Percentiles rank a stretch among this genome's conserved stretches.
Conservation (phyloP, 306 rosid species). For the Ceratonia siliqua region DNA sequence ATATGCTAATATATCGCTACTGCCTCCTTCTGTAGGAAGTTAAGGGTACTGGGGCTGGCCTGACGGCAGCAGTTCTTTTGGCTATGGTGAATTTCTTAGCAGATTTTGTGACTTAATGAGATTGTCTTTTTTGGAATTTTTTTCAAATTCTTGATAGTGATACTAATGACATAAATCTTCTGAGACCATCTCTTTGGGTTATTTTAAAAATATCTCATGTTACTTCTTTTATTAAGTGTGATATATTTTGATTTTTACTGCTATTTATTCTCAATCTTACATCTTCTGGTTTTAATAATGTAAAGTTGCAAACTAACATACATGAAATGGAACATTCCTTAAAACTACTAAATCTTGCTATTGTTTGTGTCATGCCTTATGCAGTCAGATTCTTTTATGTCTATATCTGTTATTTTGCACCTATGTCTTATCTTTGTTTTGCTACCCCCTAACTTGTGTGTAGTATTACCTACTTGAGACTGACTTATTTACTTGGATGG, state of each 20-base stretch:
- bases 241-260: background rate
- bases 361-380: background rate
- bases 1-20: slow-evolving; percentile 5
- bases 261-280: background rate
- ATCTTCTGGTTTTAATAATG: background rate
- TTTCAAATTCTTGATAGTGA: background rate
- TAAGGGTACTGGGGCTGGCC: slow-evolving; percentile 75
- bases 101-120: slow-evolving; percentile 26
- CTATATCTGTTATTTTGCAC: background rate
- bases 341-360: background rate
- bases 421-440: background rate
- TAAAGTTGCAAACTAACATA: background rate
- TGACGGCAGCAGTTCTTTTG: slow-evolving; percentile 71
- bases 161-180: background rate
- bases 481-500: background rate
- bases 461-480: background rate
- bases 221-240: background rate
- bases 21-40: slow-evolving; percentile 52
- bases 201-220: background rate
- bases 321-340: background rate
- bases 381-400: background rate
- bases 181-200: background rate
- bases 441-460: background rate
- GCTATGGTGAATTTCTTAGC: slow-evolving; percentile 57
- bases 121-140: slow-evolving; percentile 12